Conservation (phyloP, 2,329 filamentous ascomycete species). For the Bretziella fagacearum region DNA sequence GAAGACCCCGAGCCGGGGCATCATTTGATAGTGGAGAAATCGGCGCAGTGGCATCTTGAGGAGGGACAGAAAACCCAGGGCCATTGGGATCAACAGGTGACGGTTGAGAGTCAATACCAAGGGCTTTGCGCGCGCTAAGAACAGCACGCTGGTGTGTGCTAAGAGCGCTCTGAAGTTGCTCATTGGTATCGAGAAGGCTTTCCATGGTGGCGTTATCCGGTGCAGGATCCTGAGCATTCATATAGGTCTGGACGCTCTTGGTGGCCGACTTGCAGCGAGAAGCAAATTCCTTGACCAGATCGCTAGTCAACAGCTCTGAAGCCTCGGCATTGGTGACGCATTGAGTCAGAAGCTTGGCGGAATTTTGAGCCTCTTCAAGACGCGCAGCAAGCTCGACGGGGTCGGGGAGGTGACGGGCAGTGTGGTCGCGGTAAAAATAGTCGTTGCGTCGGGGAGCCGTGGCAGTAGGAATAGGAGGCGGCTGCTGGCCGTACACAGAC, state of each 20-base stretch:
- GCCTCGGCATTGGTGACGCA: slow-evolving; percentile 73
- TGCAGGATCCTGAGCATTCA: slow-evolving; percentile 57
- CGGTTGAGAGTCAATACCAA: slow-evolving; percentile 24
- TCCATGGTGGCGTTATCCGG: slow-evolving; percentile 92
- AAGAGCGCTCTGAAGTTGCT: slow-evolving; percentile 67
- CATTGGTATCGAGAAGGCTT: slow-evolving; percentile 84
- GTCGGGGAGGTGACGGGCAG: slow-evolving; percentile 38
- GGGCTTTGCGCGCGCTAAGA: slow-evolving; percentile 41
- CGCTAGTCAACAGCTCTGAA: slow-evolving; percentile 58
- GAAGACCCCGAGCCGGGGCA: background rate
- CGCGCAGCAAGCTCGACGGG: slow-evolving; percentile 64
- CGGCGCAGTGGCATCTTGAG: background rate
- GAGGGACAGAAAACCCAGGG: background rate
- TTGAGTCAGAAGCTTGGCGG: slow-evolving; percentile 81
- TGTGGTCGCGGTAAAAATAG: slow-evolving; percentile 38
- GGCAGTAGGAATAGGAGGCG: slow-evolving; percentile 21
- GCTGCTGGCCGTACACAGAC: slow-evolving; percentile 3
- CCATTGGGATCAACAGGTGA: background rate
- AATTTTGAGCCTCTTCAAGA: slow-evolving; percentile 79
- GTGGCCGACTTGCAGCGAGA: slow-evolving; percentile 71
- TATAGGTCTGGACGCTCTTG: slow-evolving; percentile 70
- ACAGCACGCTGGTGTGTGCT: slow-evolving; percentile 74
- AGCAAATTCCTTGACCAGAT: slow-evolving; percentile 84
- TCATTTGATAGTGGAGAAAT: too few species aligned
- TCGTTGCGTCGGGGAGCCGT: slow-evolving; percentile 29